A percentile compares a stretch with the other conserved stretches of the same genome.
These are phyloP conservation scores for Gnetum montanum DNA, from an alignment of 75 land plant genomes.

Conservation along the genomic window DNA sequence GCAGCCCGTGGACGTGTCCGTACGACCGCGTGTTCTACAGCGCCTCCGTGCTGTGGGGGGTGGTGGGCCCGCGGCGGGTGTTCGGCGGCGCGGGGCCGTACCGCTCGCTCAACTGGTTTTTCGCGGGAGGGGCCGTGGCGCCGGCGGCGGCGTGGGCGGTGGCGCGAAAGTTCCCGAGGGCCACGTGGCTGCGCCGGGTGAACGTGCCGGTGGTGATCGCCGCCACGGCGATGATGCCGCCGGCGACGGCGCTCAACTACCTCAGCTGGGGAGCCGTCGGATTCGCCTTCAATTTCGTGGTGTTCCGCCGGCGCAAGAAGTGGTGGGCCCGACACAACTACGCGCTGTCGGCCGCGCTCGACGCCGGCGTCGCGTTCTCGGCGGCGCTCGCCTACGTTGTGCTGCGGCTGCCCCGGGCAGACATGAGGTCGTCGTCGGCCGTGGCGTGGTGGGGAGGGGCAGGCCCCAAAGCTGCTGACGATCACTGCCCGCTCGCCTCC, in stretches of 20 bases:
- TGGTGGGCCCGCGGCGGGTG: conserved; percentile 32
- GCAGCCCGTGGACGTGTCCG: conserved; percentile 63
- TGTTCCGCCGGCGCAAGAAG: conserved; percentile 12
- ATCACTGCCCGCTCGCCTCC: conserved; percentile 46
- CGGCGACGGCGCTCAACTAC: conserved; percentile 22
- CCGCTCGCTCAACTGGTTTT: conserved; percentile 27
- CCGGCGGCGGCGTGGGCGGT: conserved; percentile 19
- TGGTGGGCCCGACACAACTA: conserved; percentile 39
- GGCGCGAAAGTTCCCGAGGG: conserved; percentile 7
- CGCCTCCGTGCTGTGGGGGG: conserved; percentile 49
- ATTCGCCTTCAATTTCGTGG: conserved; percentile 14
- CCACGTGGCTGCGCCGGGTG: conserved; percentile 16
- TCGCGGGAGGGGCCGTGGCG: conserved; percentile 15
- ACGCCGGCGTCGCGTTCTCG: conserved; percentile 31
- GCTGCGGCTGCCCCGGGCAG: conserved; percentile 9
- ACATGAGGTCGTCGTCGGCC: conserved; percentile 11
- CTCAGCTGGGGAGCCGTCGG: conserved; percentile 17
- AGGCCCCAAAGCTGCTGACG: too few relatives aligned
- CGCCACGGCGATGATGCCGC: conserved; percentile 19
- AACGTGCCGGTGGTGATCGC: conserved; percentile 25
- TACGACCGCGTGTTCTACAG: conserved; percentile 47
- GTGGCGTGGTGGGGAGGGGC: conserved; percentile 53
- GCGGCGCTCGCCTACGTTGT: conserved; percentile 14
- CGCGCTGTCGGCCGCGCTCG: conserved; percentile 29
- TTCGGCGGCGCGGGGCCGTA: conserved; percentile 27